phyloP scores from a whole-genome alignment of 371 early-diverging fungal species.

The Nosema bombycis region DNA sequence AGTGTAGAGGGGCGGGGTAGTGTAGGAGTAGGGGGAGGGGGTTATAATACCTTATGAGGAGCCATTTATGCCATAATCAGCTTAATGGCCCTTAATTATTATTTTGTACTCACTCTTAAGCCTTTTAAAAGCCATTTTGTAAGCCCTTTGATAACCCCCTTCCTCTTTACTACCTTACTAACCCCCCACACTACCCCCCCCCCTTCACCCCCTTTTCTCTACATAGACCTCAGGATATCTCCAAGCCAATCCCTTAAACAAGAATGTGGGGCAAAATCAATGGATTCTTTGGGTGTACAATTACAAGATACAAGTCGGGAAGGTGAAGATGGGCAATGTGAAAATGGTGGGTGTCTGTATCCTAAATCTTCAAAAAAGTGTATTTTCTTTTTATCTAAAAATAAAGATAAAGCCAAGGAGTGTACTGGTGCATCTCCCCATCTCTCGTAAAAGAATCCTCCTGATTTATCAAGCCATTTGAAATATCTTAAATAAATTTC shows the following conservation, averaged over 20 bases:
- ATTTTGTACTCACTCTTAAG: too few species aligned
- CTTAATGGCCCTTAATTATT: too few species aligned
- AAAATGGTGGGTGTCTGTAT: slow-evolving; percentile 65
- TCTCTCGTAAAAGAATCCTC: slow-evolving; percentile 83
- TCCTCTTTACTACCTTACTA: too few species aligned
- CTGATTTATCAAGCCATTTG: slow-evolving; percentile 72
- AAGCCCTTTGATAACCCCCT: too few species aligned
- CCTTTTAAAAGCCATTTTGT: too few species aligned
- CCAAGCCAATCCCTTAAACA: slow-evolving; percentile 54
- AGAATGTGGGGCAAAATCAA: slow-evolving; percentile 42
- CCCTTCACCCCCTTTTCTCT: not conserved
- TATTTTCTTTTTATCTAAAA: slow-evolving; percentile 69
- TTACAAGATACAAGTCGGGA: slow-evolving; percentile 51
- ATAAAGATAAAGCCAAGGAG: slow-evolving; percentile 71
- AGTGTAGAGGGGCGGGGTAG: too few species aligned
- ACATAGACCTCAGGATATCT: slow-evolving; percentile 26
- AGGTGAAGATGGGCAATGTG: slow-evolving; percentile 61
- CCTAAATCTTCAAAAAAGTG: slow-evolving; percentile 75
- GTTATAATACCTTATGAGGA: too few species aligned
- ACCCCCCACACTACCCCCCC: too few species aligned
- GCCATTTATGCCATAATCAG: too few species aligned
- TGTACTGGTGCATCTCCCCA: slow-evolving; percentile 94
- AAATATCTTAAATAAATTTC: slow-evolving; percentile 71
- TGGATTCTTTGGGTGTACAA: slow-evolving; percentile 54
- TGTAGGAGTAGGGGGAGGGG: too few species aligned